Percentiles rank a stretch among this genome's conserved stretches.
Conservation (phyloP, 2,329 filamentous ascomycete genomes). For the Paraphoma chrysanthemicola region DNA sequence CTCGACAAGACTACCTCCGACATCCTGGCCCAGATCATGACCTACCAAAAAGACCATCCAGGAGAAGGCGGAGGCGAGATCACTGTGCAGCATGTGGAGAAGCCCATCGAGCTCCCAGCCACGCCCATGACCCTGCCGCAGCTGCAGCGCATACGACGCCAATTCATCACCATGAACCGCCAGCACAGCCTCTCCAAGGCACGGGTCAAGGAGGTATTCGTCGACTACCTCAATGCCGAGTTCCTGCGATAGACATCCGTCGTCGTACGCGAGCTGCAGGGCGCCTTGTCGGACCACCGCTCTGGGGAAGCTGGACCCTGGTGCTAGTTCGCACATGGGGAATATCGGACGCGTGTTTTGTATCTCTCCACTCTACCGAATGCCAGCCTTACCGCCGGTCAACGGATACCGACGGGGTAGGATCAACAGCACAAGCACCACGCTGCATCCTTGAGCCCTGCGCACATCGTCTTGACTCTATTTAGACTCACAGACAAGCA, state of each 20-base stretch:
- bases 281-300: neutral
- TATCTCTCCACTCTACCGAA: slow-evolving; percentile 22
- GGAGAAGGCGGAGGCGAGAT: slow-evolving; percentile 69
- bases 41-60: slow-evolving; percentile 69
- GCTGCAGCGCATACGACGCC: slow-evolving; percentile 77
- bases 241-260: slow-evolving; percentile 37
- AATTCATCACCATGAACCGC: slow-evolving; percentile 79
- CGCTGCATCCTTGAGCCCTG: slow-evolving; percentile 3
- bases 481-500: neutral
- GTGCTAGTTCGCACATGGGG: neutral
- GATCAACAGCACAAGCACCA: slow-evolving; percentile 3
- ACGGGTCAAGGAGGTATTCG: slow-evolving; percentile 47
- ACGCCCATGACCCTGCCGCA: slow-evolving; percentile 74
- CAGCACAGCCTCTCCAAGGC: slow-evolving; percentile 60
- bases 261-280: slow-evolving; percentile 11
- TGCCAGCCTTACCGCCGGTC: slow-evolving; percentile 2
- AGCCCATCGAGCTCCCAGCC: slow-evolving; percentile 70
- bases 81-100: slow-evolving; percentile 59
- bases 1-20: slow-evolving; percentile 81
- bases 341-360: slow-evolving; percentile 1
- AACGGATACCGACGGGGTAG: slow-evolving; percentile 10
- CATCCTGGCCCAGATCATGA: slow-evolving; percentile 72
- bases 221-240: slow-evolving; percentile 48
- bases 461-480: neutral
- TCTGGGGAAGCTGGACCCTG: neutral